phyloP scores from a whole-genome alignment of 139 green algal genomes.

The Gonium pectorale region DNA sequence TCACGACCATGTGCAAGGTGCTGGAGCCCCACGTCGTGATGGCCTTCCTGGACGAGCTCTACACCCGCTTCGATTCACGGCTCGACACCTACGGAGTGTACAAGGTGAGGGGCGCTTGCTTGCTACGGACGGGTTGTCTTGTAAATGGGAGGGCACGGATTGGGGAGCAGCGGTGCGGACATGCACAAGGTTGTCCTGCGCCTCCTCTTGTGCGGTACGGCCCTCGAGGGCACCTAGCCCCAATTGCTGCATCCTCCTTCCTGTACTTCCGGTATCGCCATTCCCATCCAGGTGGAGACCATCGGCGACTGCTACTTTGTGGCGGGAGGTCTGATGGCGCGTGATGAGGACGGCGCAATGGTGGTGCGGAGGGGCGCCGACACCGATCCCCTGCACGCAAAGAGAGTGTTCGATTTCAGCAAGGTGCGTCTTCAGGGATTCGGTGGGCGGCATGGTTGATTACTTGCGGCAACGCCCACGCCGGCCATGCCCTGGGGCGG shows the following conservation, averaged over 20 bases:
- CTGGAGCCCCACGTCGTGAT: constrained; percentile 49
- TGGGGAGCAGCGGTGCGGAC: too few species aligned
- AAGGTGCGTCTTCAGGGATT: too few species aligned
- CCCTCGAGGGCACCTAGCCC: too few species aligned
- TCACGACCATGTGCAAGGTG: constrained; percentile 48
- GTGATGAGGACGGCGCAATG: not conserved
- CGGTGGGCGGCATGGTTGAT: too few species aligned
- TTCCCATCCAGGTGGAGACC: constrained; percentile 16
- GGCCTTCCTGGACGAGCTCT: constrained; percentile 56
- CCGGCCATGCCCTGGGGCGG: too few species aligned
- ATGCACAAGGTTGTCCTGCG: too few species aligned
- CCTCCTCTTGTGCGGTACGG: too few species aligned
- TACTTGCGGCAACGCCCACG: too few species aligned
- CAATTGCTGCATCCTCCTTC: too few species aligned
- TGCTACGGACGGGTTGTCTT: not conserved
- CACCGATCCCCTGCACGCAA: not conserved
- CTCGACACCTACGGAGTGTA: constrained; percentile 11
- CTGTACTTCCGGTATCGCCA: too few species aligned
- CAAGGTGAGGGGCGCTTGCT: not conserved
- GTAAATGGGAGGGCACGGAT: not conserved
- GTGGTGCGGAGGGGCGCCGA: not conserved
- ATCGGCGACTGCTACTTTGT: constrained; percentile 3
- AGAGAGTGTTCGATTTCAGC: not conserved
- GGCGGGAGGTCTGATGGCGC: not conserved
- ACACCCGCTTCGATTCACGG: not conserved